A percentile compares a stretch with the other conserved stretches of the same genome.
These are phyloP conservation scores for Phytopythium montanum DNA, from an alignment of 352 stramenopile species.

Conservation along the genomic window DNA sequence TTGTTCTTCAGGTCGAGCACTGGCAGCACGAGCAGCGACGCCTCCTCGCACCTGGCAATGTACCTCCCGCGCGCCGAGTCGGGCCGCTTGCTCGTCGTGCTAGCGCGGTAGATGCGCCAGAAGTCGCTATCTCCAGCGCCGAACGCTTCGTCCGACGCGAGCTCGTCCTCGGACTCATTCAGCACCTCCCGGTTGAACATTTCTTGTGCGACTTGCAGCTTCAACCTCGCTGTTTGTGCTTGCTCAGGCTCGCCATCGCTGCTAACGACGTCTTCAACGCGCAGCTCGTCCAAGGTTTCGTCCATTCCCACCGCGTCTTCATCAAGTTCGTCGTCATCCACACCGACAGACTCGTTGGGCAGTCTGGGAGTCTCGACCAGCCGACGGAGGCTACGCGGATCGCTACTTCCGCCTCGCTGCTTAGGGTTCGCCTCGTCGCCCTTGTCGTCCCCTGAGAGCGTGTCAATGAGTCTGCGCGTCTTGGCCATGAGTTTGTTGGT, in stretches of 20 bases:
- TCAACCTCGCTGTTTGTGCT: conserved; percentile 9
- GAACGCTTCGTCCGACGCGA: conserved; percentile 4
- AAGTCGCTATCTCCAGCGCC: conserved; percentile 28
- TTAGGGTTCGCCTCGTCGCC: neutral
- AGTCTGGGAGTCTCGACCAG: neutral
- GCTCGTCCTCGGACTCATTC: conserved; percentile 21
- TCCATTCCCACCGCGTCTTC: neutral
- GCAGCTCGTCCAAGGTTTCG: neutral
- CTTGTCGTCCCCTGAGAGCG: conserved; percentile 13
- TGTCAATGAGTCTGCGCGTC: conserved; percentile 45
- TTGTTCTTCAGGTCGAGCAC: conserved; percentile 53
- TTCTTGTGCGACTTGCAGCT: conserved; percentile 17
- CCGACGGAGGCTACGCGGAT: neutral
- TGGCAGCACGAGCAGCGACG: conserved; percentile 59
- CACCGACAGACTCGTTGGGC: neutral
- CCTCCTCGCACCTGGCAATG: conserved; percentile 49
- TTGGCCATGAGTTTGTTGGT: conserved; percentile 60
- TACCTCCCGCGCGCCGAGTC: conserved; percentile 57
- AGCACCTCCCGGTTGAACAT: conserved; percentile 53
- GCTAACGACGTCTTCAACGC: neutral
- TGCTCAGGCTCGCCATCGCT: neutral
- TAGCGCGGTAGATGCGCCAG: conserved; percentile 57
- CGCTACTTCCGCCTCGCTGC: neutral
- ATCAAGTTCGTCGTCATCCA: neutral
- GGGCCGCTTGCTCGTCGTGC: conserved; percentile 30